Conservation (phyloP, 768 basidiomycete species). For the Psilocybe tampanensis region DNA sequence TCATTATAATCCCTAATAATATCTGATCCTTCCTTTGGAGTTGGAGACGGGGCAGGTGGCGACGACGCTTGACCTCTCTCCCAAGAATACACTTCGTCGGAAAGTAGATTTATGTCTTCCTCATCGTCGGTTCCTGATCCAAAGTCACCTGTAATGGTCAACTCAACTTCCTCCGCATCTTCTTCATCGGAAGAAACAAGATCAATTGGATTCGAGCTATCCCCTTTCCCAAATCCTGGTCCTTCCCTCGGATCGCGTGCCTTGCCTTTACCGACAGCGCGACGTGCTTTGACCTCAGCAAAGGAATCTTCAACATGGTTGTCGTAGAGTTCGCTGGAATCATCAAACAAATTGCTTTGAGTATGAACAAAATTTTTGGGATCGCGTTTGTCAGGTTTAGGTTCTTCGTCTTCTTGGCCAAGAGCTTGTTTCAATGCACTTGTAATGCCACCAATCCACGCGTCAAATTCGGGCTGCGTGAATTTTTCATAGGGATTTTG, state of each 20-base stretch:
- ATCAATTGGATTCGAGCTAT: constrained; percentile 48
- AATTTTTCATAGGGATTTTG: constrained; percentile 78
- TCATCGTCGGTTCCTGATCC: constrained; percentile 28
- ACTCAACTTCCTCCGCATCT: constrained; percentile 27
- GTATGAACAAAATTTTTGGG: constrained; percentile 1
- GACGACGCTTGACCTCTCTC: constrained; percentile 15
- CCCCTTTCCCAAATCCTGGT: constrained; percentile 46
- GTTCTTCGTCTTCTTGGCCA: constrained; percentile 44
- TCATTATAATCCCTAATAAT: constrained; percentile 18
- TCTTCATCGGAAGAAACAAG: constrained; percentile 37
- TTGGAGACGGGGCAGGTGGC: constrained; percentile 1
- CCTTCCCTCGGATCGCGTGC: constrained; percentile 64
- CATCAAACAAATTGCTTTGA: constrained; percentile 27
- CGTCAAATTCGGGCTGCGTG: constrained; percentile 66
- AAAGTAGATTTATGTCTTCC: constrained; percentile 20
- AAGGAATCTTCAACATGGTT: constrained; percentile 56
- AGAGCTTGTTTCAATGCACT: constrained; percentile 58
- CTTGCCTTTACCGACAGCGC: constrained; percentile 48
- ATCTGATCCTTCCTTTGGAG: constrained; percentile 9
- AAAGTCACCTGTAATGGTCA: constrained; percentile 27
- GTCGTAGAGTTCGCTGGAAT: constrained; percentile 3
- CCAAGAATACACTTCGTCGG: constrained; percentile 14
- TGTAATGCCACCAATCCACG: constrained; percentile 69
- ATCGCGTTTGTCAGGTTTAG: constrained; percentile 1
- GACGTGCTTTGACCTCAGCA: constrained; percentile 51